Percentiles rank a stretch among this genome's conserved stretches.
Conservation (phyloP, 2,329 filamentous ascomycete species). For the Talaromyces sp. region DNA sequence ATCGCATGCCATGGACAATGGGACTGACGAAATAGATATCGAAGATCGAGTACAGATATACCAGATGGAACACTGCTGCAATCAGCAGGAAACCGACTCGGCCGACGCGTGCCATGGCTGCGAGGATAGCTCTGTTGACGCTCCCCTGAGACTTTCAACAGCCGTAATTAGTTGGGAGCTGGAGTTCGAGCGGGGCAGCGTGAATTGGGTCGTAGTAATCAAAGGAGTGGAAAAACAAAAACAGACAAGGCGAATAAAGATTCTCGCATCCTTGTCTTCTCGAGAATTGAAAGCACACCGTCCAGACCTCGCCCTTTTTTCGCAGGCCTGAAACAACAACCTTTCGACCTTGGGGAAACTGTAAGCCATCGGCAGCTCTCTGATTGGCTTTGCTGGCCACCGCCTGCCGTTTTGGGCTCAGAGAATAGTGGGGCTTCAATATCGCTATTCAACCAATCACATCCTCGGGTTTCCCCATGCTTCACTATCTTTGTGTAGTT, state of each 20-base stretch:
- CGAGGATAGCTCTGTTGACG: not conserved
- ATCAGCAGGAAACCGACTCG: conserved; percentile 82
- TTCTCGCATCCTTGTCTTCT: not conserved
- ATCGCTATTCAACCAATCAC: not conserved
- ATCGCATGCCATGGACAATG: conserved; percentile 90
- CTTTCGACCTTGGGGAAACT: not conserved
- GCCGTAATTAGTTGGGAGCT: not conserved
- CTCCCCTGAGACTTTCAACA: not conserved
- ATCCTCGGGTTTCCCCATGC: not conserved
- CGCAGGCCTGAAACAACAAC: not conserved
- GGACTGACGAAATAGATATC: conserved; percentile 98
- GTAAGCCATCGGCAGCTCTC: not conserved
- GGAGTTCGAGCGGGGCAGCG: not conserved
- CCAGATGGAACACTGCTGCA: conserved; percentile 85
- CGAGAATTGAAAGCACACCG: not conserved
- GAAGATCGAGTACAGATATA: conserved; percentile 95
- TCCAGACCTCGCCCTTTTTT: not conserved
- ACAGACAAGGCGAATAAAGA: not conserved
- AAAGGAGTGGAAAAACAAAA: not conserved
- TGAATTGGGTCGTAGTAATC: not conserved
- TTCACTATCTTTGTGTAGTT: not conserved
- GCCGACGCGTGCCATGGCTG: conserved; percentile 49
- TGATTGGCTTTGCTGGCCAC: not conserved
- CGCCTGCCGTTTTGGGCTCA: not conserved
- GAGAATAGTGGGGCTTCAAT: not conserved